Evolutionary conservation across 2,329 filamentous ascomycete genomes (phyloP), one percentile per base, ranked within the genome.

Genomic region (Fusarium hostae): DNA sequence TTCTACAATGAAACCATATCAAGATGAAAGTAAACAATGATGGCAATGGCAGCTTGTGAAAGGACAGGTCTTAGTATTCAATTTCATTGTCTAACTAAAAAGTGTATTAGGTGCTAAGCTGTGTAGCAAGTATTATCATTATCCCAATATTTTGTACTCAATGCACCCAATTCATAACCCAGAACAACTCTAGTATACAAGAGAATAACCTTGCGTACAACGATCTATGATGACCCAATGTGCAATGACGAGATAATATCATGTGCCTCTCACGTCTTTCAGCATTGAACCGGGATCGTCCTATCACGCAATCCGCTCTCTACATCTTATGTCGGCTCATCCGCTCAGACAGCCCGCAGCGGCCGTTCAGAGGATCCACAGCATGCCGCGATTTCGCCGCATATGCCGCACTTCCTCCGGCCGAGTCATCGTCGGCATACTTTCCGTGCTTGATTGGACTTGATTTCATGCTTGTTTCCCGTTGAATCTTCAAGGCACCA

Each of bases 331-430:
- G 50, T 73, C 57, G 70, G 63, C 57, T 73, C 59, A 71, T 65
- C 71, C 67, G 67, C 41, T 58, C 59, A 68, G 66, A 65, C 61
- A 63, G 59, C 62, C 69, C 58, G 47, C 62, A 58, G 30, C 56
- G 61, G 57, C 59, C 70, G 40, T 65, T 54, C 35, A 58, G 30
- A 43, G 26, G 39, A 57, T 63, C 63, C 61, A 58, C 62, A 50
- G 44, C 62, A 67, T 76, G 74, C 74, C 74, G 74, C 74, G 54
- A 57, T 75, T 76, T 73, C 56, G 71, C 74, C 74, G 74, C 74
- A 74, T 45, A 71, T 63, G 70, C 74, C 74, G 72, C 72, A 57
- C 47, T 63, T 69, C 32, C 62, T 71, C 74, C 72, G 60, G 66
- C 64, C 70, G 62, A 76, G 56, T 67, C 35, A 50, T 70, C 68